Evolutionary conservation across 2,329 filamentous ascomycete genomes (phyloP).

Genomic region (Helicocarpus griseus): DNA sequence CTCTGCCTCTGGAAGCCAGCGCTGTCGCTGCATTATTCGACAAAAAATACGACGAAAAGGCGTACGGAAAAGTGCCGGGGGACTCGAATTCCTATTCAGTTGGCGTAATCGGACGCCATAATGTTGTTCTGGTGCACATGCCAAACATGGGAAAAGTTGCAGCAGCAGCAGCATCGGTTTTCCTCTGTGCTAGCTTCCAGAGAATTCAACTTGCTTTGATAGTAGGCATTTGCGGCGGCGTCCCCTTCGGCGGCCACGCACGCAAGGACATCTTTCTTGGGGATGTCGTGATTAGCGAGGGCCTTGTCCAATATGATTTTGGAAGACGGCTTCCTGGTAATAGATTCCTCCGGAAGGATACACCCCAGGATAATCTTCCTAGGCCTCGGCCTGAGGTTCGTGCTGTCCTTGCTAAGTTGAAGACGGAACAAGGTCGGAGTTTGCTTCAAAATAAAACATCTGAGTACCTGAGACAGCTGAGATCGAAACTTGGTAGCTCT

Average conservation of each 20-base stretch:
- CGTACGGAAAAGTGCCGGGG: slow-evolving; percentile 16
- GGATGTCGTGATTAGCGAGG: slow-evolving; percentile 22
- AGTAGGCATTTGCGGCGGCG: slow-evolving; percentile 33
- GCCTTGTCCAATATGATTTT: slow-evolving; percentile 16
- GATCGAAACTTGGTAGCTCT: slow-evolving; percentile 7
- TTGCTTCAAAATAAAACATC: background rate
- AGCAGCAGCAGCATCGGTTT: slow-evolving; percentile 18
- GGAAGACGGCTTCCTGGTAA: slow-evolving; percentile 15
- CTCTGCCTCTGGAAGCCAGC: slow-evolving; percentile 23
- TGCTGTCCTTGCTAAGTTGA: slow-evolving; percentile 14
- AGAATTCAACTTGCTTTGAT: slow-evolving; percentile 26
- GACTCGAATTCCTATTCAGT: slow-evolving; percentile 23
- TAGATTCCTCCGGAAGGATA: background rate
- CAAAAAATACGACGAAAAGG: slow-evolving; percentile 18
- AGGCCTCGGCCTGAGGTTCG: slow-evolving; percentile 17
- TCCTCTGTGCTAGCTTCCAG: slow-evolving; percentile 25
- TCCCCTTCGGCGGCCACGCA: slow-evolving; percentile 17
- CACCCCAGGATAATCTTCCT: slow-evolving; percentile 11
- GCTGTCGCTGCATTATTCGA: slow-evolving; percentile 22
- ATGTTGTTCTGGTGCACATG: slow-evolving; percentile 23
- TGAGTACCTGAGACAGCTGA: slow-evolving; percentile 12
- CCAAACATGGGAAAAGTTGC: slow-evolving; percentile 20
- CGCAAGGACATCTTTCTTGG: slow-evolving; percentile 14
- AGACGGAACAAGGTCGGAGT: background rate
- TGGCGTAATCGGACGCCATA: slow-evolving; percentile 19